These are phyloP conservation scores for Acanthamoeba lenticulata DNA, from an alignment of 208 protist genomes.

Conservation along the genomic window DNA sequence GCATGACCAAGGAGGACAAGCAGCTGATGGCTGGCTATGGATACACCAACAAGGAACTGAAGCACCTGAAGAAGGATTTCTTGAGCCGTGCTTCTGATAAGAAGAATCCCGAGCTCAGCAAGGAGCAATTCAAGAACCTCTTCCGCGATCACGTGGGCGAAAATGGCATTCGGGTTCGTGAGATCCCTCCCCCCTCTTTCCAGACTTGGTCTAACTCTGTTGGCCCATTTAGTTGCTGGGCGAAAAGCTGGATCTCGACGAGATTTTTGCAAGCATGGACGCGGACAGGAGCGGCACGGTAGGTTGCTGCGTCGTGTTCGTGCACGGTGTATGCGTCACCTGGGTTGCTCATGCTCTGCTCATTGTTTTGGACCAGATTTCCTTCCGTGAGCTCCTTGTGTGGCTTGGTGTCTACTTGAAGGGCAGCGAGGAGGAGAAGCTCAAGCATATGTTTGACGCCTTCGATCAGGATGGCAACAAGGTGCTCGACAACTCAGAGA, in stretches of 20 bases:
- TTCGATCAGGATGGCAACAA: constrained; percentile 54
- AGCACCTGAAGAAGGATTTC: constrained; percentile 31
- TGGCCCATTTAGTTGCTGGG: background rate
- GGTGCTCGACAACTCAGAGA: constrained; percentile 38
- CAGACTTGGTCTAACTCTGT: background rate
- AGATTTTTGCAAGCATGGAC: constrained; percentile 58
- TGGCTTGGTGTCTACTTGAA: constrained; percentile 52
- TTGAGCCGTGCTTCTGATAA: background rate
- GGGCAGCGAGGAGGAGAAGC: constrained; percentile 43
- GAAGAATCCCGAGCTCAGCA: constrained; percentile 53
- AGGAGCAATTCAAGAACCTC: constrained; percentile 56
- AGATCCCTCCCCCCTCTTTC: background rate
- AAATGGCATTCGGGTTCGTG: background rate
- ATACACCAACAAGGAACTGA: constrained; percentile 47
- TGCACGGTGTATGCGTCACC: background rate
- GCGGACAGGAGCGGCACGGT: constrained; percentile 44
- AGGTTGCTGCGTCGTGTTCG: background rate
- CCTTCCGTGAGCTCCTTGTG: constrained; percentile 39
- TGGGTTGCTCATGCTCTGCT: background rate
- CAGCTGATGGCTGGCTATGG: background rate
- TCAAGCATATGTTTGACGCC: constrained; percentile 53
- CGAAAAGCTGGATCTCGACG: constrained; percentile 12
- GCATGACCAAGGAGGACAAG: constrained; percentile 33
- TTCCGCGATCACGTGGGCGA: constrained; percentile 24
- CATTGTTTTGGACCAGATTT: background rate